Evolutionary conservation across 768 basidiomycete species (phyloP), one percentile per base, ranked within the genome.

Genomic region (Harrya chromipes): DNA sequence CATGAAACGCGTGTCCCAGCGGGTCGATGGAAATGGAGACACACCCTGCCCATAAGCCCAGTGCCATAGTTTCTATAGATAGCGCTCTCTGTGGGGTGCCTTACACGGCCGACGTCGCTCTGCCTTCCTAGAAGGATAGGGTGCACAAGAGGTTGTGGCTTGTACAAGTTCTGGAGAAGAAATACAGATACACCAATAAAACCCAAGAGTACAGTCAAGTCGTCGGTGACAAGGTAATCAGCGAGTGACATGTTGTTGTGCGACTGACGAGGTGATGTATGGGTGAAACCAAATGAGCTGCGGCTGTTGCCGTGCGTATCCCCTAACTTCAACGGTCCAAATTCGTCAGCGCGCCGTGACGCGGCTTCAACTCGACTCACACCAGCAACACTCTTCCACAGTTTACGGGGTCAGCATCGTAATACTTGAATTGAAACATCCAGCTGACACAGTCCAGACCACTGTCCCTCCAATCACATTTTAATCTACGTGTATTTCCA

Each of bases 111-210:
- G 23, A 87, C 86, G 66, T 97, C 94, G 58, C 90, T 91, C 75
- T 97, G 94, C 43, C 92, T 75, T 7, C 94, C 93, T 1, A 97
- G 79, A 9, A 95, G 77, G 56, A 97, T 87, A n/a, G 94, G 94
- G 61, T 97, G 94, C 0, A 94, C 92, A 37, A 94, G 80, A 2
- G 87, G 84, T 57, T 87, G 87, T 4, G 87, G 87, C 57, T 80
- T 88, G 71, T 90, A 88, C 52, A 89, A 71, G 64, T 83, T 90
- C 61, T 83, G 83, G 38, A 90, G 73, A 27, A 90, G 75, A 63
- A 89, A 90, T 34, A 89, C 78, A 9, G 86, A 86, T 3, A 84
- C 85, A 4, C 83, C 82, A 31, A 86, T 83, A 54, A 91, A 79
- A 43, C 82, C 83, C 10, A 90, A 77, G 29, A 90, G 78, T 51